Evolutionary conservation across 345 rosid genomes (phyloP).

Genomic region (Eucalyptus cloeziana): DNA sequence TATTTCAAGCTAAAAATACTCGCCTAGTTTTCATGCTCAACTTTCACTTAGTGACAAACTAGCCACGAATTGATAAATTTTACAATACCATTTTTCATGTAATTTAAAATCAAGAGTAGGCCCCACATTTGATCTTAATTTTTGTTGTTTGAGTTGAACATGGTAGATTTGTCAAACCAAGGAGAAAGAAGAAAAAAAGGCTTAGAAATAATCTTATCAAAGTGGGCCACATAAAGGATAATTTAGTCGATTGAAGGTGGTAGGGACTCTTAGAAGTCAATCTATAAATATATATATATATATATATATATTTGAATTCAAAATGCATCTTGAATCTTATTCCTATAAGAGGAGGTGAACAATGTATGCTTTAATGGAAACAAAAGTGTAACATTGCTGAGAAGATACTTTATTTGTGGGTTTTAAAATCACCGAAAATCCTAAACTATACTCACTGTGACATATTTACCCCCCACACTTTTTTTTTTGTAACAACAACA

Average conservation of each 20-base stretch:
- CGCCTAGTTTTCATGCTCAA: neutral
- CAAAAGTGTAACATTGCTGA: neutral
- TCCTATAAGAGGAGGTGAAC: neutral
- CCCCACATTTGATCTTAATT: neutral
- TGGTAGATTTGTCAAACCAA: too few species aligned
- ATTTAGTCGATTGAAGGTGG: neutral
- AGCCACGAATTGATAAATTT: too few species aligned
- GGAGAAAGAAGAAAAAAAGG: neutral
- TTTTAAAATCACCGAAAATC: too few species aligned
- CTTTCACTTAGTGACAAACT: neutral
- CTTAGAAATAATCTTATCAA: too few species aligned
- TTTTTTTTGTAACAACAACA: too few species aligned
- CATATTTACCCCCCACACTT: too few species aligned
- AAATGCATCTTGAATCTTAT: neutral
- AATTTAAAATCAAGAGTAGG: neutral
- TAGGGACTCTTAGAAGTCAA: neutral
- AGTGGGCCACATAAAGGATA: neutral
- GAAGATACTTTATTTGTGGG: neutral
- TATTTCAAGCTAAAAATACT: neutral
- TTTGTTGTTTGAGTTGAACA: neutral
- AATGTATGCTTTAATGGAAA: neutral
- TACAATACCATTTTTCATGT: neutral
- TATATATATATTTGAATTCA: too few species aligned
- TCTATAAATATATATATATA: too few species aligned
- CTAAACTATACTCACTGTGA: too few species aligned